Evolutionary conservation across 768 basidiomycete species (phyloP), one percentile per base, ranked within the genome.

Genomic region (Collybia sp.): DNA sequence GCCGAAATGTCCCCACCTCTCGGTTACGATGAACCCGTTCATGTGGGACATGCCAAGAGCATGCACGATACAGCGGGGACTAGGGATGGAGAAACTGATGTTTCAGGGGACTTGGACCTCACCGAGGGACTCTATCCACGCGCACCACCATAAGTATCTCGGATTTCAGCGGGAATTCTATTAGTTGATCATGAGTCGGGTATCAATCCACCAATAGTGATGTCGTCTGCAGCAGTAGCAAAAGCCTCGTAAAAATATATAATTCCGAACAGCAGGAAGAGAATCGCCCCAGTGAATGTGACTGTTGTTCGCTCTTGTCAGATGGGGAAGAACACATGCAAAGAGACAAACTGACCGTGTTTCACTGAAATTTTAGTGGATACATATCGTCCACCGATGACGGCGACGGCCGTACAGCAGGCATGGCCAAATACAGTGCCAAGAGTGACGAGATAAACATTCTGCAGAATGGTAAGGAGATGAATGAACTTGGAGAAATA

Each of bases 281-380:
- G 79, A 4, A 70, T 62, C 0, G 89, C 80, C n/a, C 90, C 92
- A 40, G 84, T 82, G 19, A 88, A 72, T 0, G 93, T 93, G 34
- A 94, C 91, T 93, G n/a, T 18, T 18, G 10, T 10, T 10, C 15
- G 15, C 15, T 10, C 10, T 4, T 10, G 35, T 37, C 10, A 10
- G n/a, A 37, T 37, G 13, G 6, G 6, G 3, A n/a, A 13, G 35
- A 37, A 37, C 17, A 37, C 2, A n/a, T 30, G 15, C 11, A 33
- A 44, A 51, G 33, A 58, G 42, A 38, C 37, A 33, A 40, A 68
- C 87, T 49, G 46, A 94, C 93, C 88, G 60, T 93, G 86, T 65
- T 95, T 97, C 40, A 96, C 89, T 13, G 91, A 93, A 51, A 99
- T 90, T 69, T 92, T 93, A 2, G 88, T 94, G 0, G 93, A 93